These are phyloP conservation scores for Ceratobasidium sp. DNA, from an alignment of 1,284 basidiomycete species.

Conservation along the genomic window DNA sequence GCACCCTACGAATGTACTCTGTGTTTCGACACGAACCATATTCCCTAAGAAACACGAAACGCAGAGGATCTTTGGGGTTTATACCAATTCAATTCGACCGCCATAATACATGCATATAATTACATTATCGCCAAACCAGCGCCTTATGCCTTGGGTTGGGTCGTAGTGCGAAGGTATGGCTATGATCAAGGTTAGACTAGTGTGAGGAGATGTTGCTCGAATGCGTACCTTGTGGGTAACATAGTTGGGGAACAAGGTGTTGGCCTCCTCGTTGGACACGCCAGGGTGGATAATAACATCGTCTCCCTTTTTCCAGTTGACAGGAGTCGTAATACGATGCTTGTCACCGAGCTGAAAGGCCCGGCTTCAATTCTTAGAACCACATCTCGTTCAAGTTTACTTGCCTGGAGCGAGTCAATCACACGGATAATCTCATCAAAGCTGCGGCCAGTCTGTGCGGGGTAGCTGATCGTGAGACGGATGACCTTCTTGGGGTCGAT, in stretches of 20 bases:
- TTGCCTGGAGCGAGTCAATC: constrained; percentile 88
- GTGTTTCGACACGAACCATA: not conserved
- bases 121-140: not conserved
- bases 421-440: constrained; percentile 86
- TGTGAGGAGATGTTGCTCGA: not conserved
- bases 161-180: constrained; percentile 80
- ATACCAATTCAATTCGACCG: not conserved
- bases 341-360: constrained; percentile 36
- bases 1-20: not conserved
- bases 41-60: not conserved
- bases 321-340: constrained; percentile 68
- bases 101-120: constrained; percentile 7
- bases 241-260: constrained; percentile 81
- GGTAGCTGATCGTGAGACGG: constrained; percentile 89
- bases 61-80: not conserved
- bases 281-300: constrained; percentile 95
- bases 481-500: constrained; percentile 93
- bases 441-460: constrained; percentile 59
- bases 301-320: constrained; percentile 94
- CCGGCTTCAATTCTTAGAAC: constrained; percentile 52
- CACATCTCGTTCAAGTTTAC: constrained; percentile 77
- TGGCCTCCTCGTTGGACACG: constrained; percentile 87
- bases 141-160: constrained; percentile 47
- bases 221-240: constrained; percentile 67
- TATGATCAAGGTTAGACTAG: constrained; percentile 45